Conservation (phyloP, 371 early-diverging fungal genomes). For the Mucor plumbeus region DNA sequence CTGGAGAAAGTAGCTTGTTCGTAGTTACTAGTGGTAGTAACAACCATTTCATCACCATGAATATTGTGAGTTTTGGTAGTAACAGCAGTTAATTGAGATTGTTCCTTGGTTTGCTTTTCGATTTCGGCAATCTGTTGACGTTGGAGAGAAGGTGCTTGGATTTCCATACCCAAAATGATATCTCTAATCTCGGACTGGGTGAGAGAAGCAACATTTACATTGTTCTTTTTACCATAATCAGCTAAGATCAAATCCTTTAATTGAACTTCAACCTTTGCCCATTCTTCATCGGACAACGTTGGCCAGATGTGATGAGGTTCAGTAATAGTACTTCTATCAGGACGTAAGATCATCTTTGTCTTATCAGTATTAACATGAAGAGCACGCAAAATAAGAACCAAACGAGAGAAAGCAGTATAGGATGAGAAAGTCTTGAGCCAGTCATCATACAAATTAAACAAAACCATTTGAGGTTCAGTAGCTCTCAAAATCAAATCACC, state of each 20-base stretch:
- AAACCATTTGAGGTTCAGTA: slow-evolving; percentile 95
- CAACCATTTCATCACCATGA: slow-evolving; percentile 98
- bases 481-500: slow-evolving; percentile 97
- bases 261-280: slow-evolving; percentile 96
- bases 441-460: slow-evolving; percentile 92
- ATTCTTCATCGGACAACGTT: slow-evolving; percentile 93
- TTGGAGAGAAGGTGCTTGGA: slow-evolving; percentile 95
- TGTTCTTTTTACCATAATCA: slow-evolving; percentile 99
- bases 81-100: slow-evolving; percentile 91
- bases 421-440: slow-evolving; percentile 94
- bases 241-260: slow-evolving; percentile 98
- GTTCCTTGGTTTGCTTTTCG: slow-evolving; percentile 94
- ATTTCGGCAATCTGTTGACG: slow-evolving; percentile 98
- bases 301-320: slow-evolving; percentile 99
- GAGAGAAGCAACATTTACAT: slow-evolving; percentile 95
- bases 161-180: slow-evolving; percentile 99
- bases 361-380: slow-evolving; percentile 96
- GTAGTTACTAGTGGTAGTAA: slow-evolving; percentile 96
- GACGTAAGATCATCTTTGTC: slow-evolving; percentile 93
- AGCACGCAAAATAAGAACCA: slow-evolving; percentile 95
- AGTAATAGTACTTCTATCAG: slow-evolving; percentile 91
- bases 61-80: slow-evolving; percentile 97
- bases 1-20: slow-evolving; percentile 96
- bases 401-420: slow-evolving; percentile 98
- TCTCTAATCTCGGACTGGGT: slow-evolving; percentile 98